These are phyloP conservation scores for Narthecium ossifragum DNA, from an alignment of 106 monocot species.

Conservation along the genomic window DNA sequence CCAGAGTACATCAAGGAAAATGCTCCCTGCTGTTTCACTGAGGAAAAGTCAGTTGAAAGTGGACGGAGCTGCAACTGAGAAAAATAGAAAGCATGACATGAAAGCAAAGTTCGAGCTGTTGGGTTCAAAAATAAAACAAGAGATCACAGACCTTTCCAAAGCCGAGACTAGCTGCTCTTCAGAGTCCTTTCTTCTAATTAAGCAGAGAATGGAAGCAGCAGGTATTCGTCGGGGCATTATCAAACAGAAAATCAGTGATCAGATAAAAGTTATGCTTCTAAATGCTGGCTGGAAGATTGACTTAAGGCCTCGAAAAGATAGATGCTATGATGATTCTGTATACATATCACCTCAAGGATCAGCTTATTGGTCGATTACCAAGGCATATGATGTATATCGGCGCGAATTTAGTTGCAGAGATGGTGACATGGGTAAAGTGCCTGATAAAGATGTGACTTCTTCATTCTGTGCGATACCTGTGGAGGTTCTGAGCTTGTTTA, in stretches of 20 bases:
- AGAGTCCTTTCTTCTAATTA: not conserved
- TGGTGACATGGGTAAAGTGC: no score
- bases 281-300: slow-evolving; percentile 80
- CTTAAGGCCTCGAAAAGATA: slow-evolving; percentile 50
- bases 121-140: not conserved
- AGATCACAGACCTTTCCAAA: not conserved
- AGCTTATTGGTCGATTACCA: slow-evolving; percentile 76
- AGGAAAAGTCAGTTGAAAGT: not conserved
- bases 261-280: slow-evolving; percentile 51
- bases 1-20: not conserved
- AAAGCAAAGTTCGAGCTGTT: not conserved
- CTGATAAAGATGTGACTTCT: not conserved
- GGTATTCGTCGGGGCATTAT: slow-evolving; percentile 15
- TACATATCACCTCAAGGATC: slow-evolving; percentile 61
- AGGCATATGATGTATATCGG: slow-evolving; percentile 52
- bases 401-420: slow-evolving; percentile 15
- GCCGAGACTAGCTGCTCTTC: not conserved
- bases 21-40: not conserved
- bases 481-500: slow-evolving; percentile 40
- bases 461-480: slow-evolving; percentile 21
- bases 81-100: slow-evolving; percentile 3
- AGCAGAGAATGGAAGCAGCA: slow-evolving; percentile 9
- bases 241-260: slow-evolving; percentile 45
- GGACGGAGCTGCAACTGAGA: slow-evolving; percentile 1
- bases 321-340: slow-evolving; percentile 54